Evolutionary conservation across 2,329 filamentous ascomycete species (phyloP), one percentile per base, ranked within the genome.

Genomic region (Fusarium sp.): DNA sequence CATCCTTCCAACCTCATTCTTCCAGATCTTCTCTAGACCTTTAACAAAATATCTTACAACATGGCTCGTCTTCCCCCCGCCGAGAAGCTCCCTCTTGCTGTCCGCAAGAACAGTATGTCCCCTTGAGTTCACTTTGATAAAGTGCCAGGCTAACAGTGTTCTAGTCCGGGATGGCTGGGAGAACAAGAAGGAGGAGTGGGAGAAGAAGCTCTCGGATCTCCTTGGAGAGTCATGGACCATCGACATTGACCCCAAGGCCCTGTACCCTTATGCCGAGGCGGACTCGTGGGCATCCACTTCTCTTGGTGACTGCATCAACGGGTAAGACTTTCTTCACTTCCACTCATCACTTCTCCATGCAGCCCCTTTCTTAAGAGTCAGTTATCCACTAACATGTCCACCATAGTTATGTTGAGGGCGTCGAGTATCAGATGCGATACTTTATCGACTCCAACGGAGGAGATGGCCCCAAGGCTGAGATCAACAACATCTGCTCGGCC

Each of bases 91-190:
- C 83, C 87, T 38, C 85, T 89, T 71, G 85, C 84, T 35, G 76
- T 86, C 50, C 86, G 87, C 79, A 89, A 88, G 81, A 87, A 88
- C 78, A 76, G 88, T 89, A 56, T 0, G 68, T 40, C 25, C 76
- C 75, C 81, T 79, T 22, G 42, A 18, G 13, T 29, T 3, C 11
- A 16, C 22, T 6, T 27, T 36, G 6, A 6, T 5, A 22, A 6
- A 18, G 27, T 50, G 10, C 31, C 61, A 50, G n/a, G 63, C 18
- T 50, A 3, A 61, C 14, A 6, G 2, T 4, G 4, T 20, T 38
- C 11, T 47, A 89, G 87, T 89, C 70, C 86, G 88, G 7, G 88
- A 90, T 74, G 82, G 85, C 18, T 90, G 84, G 83, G 87, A 89
- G 20, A 82, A 77, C 64, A 87, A 85, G 65, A 88, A 86, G 74